These are phyloP conservation scores for Pleurotus sapidus DNA, from an alignment of 768 basidiomycete genomes.

Conservation along the genomic window DNA sequence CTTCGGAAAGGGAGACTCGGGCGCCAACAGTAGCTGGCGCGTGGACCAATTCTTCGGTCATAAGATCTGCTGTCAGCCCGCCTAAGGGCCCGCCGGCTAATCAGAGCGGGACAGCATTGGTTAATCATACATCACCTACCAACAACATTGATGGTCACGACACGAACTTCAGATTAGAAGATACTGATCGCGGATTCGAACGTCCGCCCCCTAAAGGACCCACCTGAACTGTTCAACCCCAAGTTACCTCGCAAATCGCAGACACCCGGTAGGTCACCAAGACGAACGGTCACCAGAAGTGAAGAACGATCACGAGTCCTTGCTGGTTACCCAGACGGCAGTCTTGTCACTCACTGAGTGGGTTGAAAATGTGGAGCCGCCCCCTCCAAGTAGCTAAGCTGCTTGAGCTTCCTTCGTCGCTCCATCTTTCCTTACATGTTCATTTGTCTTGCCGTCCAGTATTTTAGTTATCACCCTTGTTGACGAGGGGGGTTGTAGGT, in stretches of 20 bases:
- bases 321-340: constrained; percentile 27
- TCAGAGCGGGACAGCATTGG: constrained; percentile 26
- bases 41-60: constrained; percentile 61
- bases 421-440: background rate
- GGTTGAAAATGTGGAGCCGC: too few species aligned
- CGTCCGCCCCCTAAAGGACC: constrained; percentile 46
- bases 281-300: constrained; percentile 23
- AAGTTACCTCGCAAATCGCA: constrained; percentile 24
- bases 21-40: constrained; percentile 58
- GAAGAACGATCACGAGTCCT: constrained; percentile 31
- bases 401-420: background rate
- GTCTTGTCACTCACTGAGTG: background rate
- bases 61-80: constrained; percentile 46
- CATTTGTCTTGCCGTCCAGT: constrained; percentile 1
- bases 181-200: constrained; percentile 44
- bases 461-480: background rate
- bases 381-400: background rate
- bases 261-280: background rate
- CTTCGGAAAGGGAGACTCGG: constrained; percentile 45
- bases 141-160: constrained; percentile 15
- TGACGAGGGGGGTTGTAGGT: background rate
- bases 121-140: constrained; percentile 30
- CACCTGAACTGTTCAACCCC: constrained; percentile 32
- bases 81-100: constrained; percentile 25
- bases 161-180: constrained; percentile 33